Conservation (phyloP, 2,329 filamentous ascomycete species). For the Lachnum nothofagi region DNA sequence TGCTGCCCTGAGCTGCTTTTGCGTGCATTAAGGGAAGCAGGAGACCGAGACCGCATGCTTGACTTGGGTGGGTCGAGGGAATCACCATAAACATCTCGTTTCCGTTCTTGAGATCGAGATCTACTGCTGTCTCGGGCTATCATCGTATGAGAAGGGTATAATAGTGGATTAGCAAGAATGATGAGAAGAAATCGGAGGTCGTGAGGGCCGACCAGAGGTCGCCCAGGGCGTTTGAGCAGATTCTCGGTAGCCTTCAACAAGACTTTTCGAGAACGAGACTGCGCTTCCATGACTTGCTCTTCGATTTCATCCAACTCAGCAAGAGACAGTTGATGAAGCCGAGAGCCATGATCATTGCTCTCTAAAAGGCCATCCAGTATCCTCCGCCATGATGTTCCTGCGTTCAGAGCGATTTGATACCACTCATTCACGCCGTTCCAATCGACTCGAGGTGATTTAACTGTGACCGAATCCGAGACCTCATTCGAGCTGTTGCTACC, state of each 20-base stretch:
- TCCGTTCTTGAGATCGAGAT: constrained; percentile 25
- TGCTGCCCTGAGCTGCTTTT: constrained; percentile 54
- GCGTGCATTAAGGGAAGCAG: constrained; percentile 9
- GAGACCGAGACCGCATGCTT: constrained; percentile 7
- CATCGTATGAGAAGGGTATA: constrained; percentile 45
- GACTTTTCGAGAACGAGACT: constrained; percentile 62
- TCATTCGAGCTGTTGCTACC: constrained; percentile 8
- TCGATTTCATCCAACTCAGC: constrained; percentile 41
- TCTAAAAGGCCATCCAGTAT: constrained; percentile 51
- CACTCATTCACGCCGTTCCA: constrained; percentile 68
- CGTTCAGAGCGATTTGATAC: constrained; percentile 66
- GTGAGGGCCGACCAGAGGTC: constrained; percentile 60
- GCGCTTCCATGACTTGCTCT: constrained; percentile 52
- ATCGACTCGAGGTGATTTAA: constrained; percentile 64
- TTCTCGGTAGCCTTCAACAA: constrained; percentile 75
- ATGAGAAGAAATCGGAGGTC: constrained; percentile 76
- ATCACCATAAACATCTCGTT: constrained; percentile 9
- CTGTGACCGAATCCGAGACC: constrained; percentile 42
- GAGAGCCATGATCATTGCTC: constrained; percentile 16
- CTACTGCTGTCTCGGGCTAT: constrained; percentile 11
- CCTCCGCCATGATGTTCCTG: constrained; percentile 61
- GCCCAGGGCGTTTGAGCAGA: constrained; percentile 72
- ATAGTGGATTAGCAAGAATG: constrained; percentile 70
- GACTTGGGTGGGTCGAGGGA: constrained; percentile 6
- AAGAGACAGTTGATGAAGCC: constrained; percentile 19